Base-by-base conservation (phyloP, 1,139 yeast species). In the Suhomyces coccinellae region DNA sequence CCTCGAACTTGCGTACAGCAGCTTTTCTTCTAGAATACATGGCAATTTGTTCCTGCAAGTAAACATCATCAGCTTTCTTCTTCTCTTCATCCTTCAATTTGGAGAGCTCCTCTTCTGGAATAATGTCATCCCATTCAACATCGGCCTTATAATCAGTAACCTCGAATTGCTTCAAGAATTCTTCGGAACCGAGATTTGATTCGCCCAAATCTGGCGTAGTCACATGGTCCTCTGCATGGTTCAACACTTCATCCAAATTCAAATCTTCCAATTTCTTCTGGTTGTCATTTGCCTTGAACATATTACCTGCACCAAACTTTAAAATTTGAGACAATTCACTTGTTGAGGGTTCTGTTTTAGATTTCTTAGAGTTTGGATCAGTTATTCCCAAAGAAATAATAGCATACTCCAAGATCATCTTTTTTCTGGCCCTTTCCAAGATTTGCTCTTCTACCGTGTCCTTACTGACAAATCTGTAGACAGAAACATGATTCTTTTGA, bases 81-180 rank as follows among this genome's bases (percentile, higher is more conserved):
- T 86, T 85, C 59, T 93, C 99, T 49, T 90, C 96, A 51, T 87
- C 96, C 63, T 95, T 93, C 59, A 95, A 77, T 62, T 87, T 87
- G 46, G 82, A 79, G 51, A 95, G 75, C 65, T 95, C 99, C 42
- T 89, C 97, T 53, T 89, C 95, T 1, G 99, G 99, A 57, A 95
- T 95, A 56, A 95, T 95, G 64, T 95, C 99, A 69, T 95, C 99
- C 99, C 99, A 95, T 54, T 90, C 95, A 48, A 93, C 90, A 64
- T 95, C 98, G 0, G 99, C 98, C 67, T 95, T 95, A 66, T 91
- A 95, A 65, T 95, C 99, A 0, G 99, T 95, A 45, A 95, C 99
- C 66, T 95, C 99, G 65, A 95, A 95, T 66, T 95, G 99, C 59
- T 83, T 89, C 68, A 95, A 78, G 62, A 95, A 95, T 67, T 95